These are phyloP conservation scores for Aspergillus brunneoviolaceus DNA, from an alignment of 2,329 filamentous ascomycete species.

Conservation along the genomic window DNA sequence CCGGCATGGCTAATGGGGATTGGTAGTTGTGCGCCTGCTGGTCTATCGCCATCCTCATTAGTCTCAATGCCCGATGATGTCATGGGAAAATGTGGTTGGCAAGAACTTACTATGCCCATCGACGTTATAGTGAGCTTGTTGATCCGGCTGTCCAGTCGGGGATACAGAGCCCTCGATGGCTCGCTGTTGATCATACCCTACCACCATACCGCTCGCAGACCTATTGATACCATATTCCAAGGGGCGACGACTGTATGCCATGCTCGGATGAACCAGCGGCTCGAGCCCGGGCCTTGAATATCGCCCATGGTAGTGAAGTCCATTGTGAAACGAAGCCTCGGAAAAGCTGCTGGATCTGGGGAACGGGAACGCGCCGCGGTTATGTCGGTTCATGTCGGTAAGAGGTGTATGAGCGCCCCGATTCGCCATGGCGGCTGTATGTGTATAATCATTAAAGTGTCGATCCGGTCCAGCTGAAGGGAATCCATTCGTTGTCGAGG, in stretches of 20 bases:
- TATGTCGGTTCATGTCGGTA: constrained; percentile 30
- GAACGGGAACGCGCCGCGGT: constrained; percentile 29
- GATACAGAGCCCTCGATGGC: constrained; percentile 35
- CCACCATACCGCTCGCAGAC: constrained; percentile 26
- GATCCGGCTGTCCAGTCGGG: constrained; percentile 30
- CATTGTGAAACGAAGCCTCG: constrained; percentile 30
- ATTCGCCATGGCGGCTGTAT: constrained; percentile 27
- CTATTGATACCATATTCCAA: constrained; percentile 32
- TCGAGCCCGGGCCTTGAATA: constrained; percentile 29
- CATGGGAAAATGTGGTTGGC: background rate
- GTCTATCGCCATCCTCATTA: constrained; percentile 19
- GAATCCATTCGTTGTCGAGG: constrained; percentile 38
- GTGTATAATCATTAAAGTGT: constrained; percentile 29
- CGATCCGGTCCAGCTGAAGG: constrained; percentile 28
- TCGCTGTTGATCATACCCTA: constrained; percentile 31
- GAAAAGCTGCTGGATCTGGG: constrained; percentile 39
- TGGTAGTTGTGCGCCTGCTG: constrained; percentile 32
- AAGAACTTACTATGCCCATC: constrained; percentile 28
- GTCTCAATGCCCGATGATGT: background rate
- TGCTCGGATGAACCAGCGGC: constrained; percentile 20
- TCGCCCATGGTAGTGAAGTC: constrained; percentile 30
- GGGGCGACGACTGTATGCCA: constrained; percentile 30
- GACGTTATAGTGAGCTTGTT: constrained; percentile 29
- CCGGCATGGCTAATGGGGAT: constrained; percentile 27
- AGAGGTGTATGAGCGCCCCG: constrained; percentile 27